These are phyloP conservation scores for Ailanthus altissimus DNA, from an alignment of 345 rosid species.

Conservation along the genomic window DNA sequence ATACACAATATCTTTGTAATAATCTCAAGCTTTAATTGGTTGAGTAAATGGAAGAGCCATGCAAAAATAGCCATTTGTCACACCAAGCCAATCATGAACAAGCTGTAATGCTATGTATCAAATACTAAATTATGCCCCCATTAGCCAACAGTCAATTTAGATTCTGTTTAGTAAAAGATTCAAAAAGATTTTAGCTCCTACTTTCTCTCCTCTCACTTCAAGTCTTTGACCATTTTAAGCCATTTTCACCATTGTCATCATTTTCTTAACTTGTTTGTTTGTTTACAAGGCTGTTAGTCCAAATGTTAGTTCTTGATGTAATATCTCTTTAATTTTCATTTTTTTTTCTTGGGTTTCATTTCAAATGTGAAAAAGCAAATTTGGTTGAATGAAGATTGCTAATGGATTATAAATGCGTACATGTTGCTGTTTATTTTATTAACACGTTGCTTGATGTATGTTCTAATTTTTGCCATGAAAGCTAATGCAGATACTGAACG, in stretches of 20 bases:
- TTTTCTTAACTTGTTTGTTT: neutral
- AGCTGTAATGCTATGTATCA: neutral
- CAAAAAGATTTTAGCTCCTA: constrained; percentile 4
- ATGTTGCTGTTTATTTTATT: too few species aligned
- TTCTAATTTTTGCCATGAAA: neutral
- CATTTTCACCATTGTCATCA: neutral
- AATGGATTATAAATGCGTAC: too few species aligned
- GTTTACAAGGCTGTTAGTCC: neutral
- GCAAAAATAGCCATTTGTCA: neutral
- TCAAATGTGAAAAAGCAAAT: neutral
- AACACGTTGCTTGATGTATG: neutral
- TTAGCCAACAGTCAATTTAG: neutral
- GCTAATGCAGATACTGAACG: constrained; percentile 5
- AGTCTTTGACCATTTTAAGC: neutral
- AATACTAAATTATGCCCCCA: neutral
- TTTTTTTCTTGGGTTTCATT: neutral
- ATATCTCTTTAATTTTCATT: neutral
- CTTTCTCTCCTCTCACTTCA: neutral
- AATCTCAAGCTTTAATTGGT: neutral
- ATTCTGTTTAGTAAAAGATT: constrained; percentile 2
- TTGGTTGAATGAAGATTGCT: too few species aligned
- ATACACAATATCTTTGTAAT: neutral
- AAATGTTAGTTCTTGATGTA: too few species aligned
- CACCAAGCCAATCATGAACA: neutral
- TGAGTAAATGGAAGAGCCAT: neutral